These are phyloP conservation scores for Sporothrix luriei DNA, from an alignment of 2,329 filamentous ascomycete species.

Conservation along the genomic window DNA sequence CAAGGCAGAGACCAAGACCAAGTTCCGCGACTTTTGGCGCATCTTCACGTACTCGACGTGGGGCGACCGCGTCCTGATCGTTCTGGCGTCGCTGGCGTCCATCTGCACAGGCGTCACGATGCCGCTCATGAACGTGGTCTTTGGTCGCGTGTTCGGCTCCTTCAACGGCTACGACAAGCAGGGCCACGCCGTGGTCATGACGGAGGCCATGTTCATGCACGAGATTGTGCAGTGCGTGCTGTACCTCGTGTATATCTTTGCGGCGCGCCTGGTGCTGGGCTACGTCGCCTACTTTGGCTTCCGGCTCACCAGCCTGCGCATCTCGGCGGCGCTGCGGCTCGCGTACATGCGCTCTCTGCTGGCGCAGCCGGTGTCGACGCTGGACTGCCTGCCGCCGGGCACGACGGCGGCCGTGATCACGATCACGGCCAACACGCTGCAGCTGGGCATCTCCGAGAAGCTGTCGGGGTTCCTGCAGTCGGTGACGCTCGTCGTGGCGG, in stretches of 20 bases:
- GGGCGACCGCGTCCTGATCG: slow-evolving; percentile 55
- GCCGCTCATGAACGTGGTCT: slow-evolving; percentile 63
- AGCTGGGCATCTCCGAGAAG: slow-evolving; percentile 65
- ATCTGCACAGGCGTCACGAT: slow-evolving; percentile 59
- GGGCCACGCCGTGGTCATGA: slow-evolving; percentile 37
- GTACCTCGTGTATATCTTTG: slow-evolving; percentile 70
- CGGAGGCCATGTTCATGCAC: slow-evolving; percentile 39
- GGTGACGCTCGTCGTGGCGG: slow-evolving; percentile 54
- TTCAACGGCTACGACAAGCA: slow-evolving; percentile 42
- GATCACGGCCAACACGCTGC: slow-evolving; percentile 62
- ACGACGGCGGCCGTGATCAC: slow-evolving; percentile 64
- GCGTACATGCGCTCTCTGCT: slow-evolving; percentile 67
- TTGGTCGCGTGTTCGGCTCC: slow-evolving; percentile 48
- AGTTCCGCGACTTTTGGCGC: slow-evolving; percentile 33
- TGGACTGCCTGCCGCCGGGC: slow-evolving; percentile 65
- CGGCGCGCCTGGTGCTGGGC: slow-evolving; percentile 63
- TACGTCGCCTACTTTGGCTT: slow-evolving; percentile 57
- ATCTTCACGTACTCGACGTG: slow-evolving; percentile 58
- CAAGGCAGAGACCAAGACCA: slow-evolving; percentile 30
- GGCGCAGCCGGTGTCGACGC: slow-evolving; percentile 64
- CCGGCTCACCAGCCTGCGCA: slow-evolving; percentile 61
- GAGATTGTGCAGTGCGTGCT: slow-evolving; percentile 47
- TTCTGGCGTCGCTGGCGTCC: slow-evolving; percentile 52
- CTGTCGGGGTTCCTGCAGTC: slow-evolving; percentile 61
- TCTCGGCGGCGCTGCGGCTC: slow-evolving; percentile 62